Percentiles rank a stretch among this genome's conserved stretches.
These are phyloP conservation scores for Apiotrichum siamense DNA, from an alignment of 1,284 basidiomycete species.

Conservation along the genomic window DNA sequence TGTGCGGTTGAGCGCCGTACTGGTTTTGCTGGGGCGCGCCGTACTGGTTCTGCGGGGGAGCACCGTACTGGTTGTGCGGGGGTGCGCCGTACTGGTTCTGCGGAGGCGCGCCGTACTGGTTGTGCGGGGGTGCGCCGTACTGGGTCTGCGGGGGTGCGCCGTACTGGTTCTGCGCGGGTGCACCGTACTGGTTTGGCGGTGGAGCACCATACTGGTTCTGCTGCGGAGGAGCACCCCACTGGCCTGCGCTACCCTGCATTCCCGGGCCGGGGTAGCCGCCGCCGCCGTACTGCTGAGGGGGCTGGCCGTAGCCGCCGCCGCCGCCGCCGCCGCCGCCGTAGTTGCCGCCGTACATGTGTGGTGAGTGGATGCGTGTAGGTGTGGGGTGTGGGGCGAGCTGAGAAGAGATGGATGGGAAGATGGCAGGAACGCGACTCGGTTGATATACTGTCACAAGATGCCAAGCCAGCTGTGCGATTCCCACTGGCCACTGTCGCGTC, in stretches of 20 bases:
- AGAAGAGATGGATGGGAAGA: neutral
- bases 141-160: slow-evolving; percentile 12
- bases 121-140: slow-evolving; percentile 8
- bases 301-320: slow-evolving; percentile 19
- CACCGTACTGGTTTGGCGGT: slow-evolving; percentile 15
- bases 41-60: slow-evolving; percentile 11
- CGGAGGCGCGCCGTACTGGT: slow-evolving; percentile 12
- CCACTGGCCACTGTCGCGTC: too few relatives aligned
- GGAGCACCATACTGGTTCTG: slow-evolving; percentile 16
- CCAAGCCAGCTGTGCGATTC: too few relatives aligned
- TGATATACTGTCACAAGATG: too few relatives aligned
- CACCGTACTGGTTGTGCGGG: neutral
- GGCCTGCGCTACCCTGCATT: neutral
- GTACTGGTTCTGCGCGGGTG: slow-evolving; percentile 4
- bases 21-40: slow-evolving; percentile 13
- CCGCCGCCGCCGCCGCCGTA: slow-evolving; percentile 7
- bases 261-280: neutral
- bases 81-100: slow-evolving; percentile 13
- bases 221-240: neutral
- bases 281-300: slow-evolving; percentile 11
- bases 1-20: slow-evolving; percentile 1
- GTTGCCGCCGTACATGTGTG: slow-evolving; percentile 13
- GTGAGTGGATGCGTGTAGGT: neutral
- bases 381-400: neutral
- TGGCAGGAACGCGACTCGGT: neutral